phyloP scores from a whole-genome alignment of 2,329 filamentous ascomycete genomes.

The Botrytis squamosa region DNA sequence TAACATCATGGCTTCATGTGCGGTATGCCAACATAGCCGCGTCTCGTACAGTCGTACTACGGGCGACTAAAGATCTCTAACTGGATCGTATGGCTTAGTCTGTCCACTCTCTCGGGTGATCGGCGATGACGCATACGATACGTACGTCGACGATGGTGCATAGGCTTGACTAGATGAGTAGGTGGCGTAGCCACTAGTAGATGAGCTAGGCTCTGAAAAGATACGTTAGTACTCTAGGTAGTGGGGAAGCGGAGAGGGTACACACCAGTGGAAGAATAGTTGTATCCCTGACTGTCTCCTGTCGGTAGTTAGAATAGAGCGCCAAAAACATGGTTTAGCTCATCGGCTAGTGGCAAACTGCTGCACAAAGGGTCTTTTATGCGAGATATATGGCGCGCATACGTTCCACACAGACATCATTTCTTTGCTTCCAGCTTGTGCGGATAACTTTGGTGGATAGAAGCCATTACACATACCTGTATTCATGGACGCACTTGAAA shows the following conservation, averaged over 20 bases:
- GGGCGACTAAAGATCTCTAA: constrained; percentile 23
- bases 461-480: constrained; percentile 14
- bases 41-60: too few species aligned
- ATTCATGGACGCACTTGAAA: neutral
- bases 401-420: neutral
- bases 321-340: neutral
- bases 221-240: neutral
- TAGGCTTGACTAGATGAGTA: constrained; percentile 1
- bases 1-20: neutral
- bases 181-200: neutral
- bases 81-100: constrained; percentile 25
- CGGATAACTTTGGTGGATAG: neutral
- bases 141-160: neutral
- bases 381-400: neutral
- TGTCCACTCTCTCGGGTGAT: neutral
- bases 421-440: neutral
- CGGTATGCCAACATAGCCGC: neutral
- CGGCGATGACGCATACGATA: neutral
- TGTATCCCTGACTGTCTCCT: constrained; percentile 8
- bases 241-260: neutral
- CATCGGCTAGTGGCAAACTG: neutral
- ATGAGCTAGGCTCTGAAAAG: neutral
- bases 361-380: neutral
- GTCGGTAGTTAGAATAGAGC: constrained; percentile 7
- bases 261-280: constrained; percentile 15